Percentiles rank a stretch among this genome's conserved stretches.
phyloP scores from a whole-genome alignment of 768 basidiomycete species.

The Pleurotus pulmonarius region DNA sequence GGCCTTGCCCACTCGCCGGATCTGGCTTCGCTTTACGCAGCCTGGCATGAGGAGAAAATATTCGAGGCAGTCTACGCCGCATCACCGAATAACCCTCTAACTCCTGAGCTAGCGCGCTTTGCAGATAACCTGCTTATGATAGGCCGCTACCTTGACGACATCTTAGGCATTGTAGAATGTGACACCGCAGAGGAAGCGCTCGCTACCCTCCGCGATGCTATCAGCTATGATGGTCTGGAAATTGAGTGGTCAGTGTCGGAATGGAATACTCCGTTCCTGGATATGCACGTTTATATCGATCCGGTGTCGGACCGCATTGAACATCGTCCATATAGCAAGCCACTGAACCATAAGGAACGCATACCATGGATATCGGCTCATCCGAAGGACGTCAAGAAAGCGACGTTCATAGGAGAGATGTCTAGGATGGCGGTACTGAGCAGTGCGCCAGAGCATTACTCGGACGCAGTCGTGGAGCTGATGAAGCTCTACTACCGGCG shows the following conservation, averaged over 20 bases:
- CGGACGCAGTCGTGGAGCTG: neutral
- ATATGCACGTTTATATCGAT: neutral
- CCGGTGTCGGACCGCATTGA: neutral
- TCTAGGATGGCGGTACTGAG: neutral
- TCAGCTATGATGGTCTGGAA: neutral
- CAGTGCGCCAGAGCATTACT: neutral
- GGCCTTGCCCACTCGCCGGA: conserved; percentile 24
- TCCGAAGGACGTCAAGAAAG: neutral
- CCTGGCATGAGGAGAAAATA: neutral
- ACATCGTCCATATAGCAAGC: neutral
- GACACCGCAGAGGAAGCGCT: neutral
- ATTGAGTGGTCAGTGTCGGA: neutral
- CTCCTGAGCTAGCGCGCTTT: neutral
- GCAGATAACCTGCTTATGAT: too few species aligned
- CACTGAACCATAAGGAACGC: neutral
- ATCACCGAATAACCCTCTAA: neutral
- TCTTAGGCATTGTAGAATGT: neutral
- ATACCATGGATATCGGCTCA: neutral
- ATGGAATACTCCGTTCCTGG: neutral
- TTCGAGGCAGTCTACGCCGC: too few species aligned
- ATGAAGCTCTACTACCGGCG: neutral
- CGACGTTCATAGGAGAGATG: neutral
- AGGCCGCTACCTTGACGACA: neutral
- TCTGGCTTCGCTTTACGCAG: neutral
- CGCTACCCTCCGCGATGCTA: neutral